phyloP scores from a whole-genome alignment of 1,284 basidiomycete species.

The Cystobasidium pallidum region DNA sequence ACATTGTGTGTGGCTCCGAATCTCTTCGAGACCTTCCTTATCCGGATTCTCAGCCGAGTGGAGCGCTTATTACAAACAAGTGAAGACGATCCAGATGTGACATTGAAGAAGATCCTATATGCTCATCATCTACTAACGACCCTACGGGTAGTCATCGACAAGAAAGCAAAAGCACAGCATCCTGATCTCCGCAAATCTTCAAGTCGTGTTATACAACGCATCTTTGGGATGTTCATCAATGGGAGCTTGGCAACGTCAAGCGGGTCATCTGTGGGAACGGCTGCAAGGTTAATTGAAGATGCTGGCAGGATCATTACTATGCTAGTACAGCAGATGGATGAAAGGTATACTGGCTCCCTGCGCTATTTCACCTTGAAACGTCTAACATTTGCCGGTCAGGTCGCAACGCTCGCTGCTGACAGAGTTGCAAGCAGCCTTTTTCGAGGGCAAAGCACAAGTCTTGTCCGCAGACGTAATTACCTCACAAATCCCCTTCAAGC shows the following conservation, averaged over 20 bases:
- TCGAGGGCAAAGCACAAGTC: conserved; percentile 63
- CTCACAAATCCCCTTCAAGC: neutral
- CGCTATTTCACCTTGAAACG: neutral
- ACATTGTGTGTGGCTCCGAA: conserved; percentile 73
- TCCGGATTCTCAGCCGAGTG: conserved; percentile 77
- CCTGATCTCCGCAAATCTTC: conserved; percentile 76
- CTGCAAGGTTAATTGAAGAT: conserved; percentile 67
- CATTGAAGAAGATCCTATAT: conserved; percentile 71
- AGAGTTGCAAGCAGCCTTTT: conserved; percentile 60
- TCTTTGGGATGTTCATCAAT: conserved; percentile 70
- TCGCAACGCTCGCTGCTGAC: conserved; percentile 62
- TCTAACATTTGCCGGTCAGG: conserved; percentile 63
- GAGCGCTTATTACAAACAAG: conserved; percentile 65
- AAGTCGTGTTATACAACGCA: conserved; percentile 69
- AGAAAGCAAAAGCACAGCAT: conserved; percentile 69
- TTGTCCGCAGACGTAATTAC: conserved; percentile 39
- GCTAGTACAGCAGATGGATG: conserved; percentile 67
- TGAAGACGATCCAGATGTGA: conserved; percentile 49
- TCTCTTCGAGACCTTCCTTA: conserved; percentile 81
- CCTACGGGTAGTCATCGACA: conserved; percentile 66
- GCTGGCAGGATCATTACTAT: conserved; percentile 69
- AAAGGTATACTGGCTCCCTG: conserved; percentile 15
- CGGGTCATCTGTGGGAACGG: conserved; percentile 45
- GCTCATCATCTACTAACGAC: conserved; percentile 77
- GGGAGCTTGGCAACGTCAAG: conserved; percentile 57